Conservation (phyloP, 2,329 filamentous ascomycete genomes). For the Penicillium sp. region DNA sequence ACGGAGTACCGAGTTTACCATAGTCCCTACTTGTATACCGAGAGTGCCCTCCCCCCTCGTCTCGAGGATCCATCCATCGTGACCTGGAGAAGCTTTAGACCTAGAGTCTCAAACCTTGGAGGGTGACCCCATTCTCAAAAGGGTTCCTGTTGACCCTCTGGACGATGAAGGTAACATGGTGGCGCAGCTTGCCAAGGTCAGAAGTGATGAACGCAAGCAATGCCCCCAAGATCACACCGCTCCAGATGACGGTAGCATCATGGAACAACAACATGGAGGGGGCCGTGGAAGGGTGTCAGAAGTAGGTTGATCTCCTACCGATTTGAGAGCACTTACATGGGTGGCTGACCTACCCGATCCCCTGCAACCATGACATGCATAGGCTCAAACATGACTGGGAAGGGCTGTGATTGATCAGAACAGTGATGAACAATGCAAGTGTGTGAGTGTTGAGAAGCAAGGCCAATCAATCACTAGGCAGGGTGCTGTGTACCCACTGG, state of each 20-base stretch:
- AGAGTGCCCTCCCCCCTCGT: not conserved
- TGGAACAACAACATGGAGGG: not conserved
- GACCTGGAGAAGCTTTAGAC: too few species aligned
- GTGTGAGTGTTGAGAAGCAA: not conserved
- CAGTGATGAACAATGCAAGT: slow-evolving; percentile 4
- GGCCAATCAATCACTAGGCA: too few species aligned
- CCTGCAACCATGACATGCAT: slow-evolving; percentile 11
- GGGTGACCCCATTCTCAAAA: not conserved
- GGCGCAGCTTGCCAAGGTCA: not conserved
- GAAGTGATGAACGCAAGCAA: not conserved
- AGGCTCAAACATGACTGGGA: not conserved
- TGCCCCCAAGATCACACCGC: slow-evolving; percentile 6
- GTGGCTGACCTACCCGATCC: not conserved
- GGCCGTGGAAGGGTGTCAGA: not conserved
- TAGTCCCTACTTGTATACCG: not conserved
- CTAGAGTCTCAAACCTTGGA: too few species aligned
- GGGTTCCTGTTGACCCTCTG: not conserved
- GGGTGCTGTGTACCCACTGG: not conserved
- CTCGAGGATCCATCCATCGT: too few species aligned
- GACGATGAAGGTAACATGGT: not conserved
- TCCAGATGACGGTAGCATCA: slow-evolving; percentile 3
- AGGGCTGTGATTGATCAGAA: not conserved
- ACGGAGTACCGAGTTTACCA: too few species aligned
- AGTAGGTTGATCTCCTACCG: not conserved
- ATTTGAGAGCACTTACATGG: not conserved